phyloP scores from a whole-genome alignment of 768 basidiomycete species.

The Ephemerocybe angulata region DNA sequence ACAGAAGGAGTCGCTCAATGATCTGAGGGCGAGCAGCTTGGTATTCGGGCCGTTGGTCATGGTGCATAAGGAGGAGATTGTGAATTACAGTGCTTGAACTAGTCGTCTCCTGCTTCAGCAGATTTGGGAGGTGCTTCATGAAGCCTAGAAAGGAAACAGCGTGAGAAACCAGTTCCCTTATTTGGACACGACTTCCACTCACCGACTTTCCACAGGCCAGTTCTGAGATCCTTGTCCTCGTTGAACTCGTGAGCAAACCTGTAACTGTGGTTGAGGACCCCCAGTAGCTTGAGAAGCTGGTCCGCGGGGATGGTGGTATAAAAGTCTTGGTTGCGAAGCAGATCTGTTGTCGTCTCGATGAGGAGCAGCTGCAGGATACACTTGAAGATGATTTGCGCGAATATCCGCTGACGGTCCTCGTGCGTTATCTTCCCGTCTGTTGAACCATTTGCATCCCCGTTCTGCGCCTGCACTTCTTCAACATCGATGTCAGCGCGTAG shows the following conservation, averaged over 20 bases:
- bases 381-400: constrained; percentile 99
- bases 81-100: constrained; percentile 94
- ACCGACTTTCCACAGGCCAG: constrained; percentile 99
- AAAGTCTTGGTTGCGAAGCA: constrained; percentile 87
- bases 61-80: constrained; percentile 90
- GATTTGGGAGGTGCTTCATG: constrained; percentile 98
- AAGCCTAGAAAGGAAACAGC: constrained; percentile 71
- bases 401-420: constrained; percentile 78
- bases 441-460: constrained; percentile 24
- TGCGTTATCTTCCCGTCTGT: constrained; percentile 40
- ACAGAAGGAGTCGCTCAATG: constrained; percentile 68
- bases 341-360: constrained; percentile 95
- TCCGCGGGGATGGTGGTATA: constrained; percentile 93
- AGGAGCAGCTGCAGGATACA: constrained; percentile 94
- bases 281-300: constrained; percentile 90
- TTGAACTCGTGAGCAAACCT: constrained; percentile 97
- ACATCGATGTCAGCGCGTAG: constrained; percentile 78
- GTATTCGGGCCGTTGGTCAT: constrained; percentile 84
- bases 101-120: constrained; percentile 96
- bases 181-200: constrained; percentile 31
- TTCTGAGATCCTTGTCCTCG: constrained; percentile 95
- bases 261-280: constrained; percentile 94
- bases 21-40: constrained; percentile 81
- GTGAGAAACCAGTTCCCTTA: background rate
- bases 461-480: background rate